Percentiles rank a stretch among this genome's conserved stretches.
Evolutionary conservation across 495 filamentous ascomycete genomes (phyloP).

Genomic region (Penicillium coffeae): DNA sequence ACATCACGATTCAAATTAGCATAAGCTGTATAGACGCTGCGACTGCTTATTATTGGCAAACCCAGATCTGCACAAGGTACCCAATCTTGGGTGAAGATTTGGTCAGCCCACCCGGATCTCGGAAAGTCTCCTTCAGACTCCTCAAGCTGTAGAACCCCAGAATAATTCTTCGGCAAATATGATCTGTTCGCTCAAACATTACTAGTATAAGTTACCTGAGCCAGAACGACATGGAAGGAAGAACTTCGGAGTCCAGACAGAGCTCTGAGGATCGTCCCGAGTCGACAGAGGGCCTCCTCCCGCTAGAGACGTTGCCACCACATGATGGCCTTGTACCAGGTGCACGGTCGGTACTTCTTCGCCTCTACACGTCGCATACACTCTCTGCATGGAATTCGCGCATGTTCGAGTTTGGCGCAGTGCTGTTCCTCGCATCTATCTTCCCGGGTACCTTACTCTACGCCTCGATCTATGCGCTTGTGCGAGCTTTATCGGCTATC

Average conservation of each 20-base stretch:
- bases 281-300: neutral
- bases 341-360: slow-evolving; percentile 17
- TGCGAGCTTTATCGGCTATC: slow-evolving; percentile 26
- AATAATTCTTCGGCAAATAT: no score
- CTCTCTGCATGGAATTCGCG: slow-evolving; percentile 71
- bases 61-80: no score
- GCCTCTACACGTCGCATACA: slow-evolving; percentile 57
- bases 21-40: no score
- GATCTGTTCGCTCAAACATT: no score
- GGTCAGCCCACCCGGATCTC: slow-evolving; percentile 8
- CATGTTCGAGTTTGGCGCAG: slow-evolving; percentile 62
- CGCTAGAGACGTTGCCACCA: neutral
- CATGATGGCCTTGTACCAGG: neutral
- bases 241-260: neutral
- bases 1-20: neutral
- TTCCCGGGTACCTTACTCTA: slow-evolving; percentile 53
- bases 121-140: no score
- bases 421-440: slow-evolving; percentile 57
- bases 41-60: no score
- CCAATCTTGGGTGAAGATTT: neutral
- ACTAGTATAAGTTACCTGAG: no score
- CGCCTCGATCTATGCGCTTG: slow-evolving; percentile 37
- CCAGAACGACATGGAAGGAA: neutral
- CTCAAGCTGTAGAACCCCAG: no score
- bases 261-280: neutral